These are phyloP conservation scores for Dioszegia aurantiaca DNA, from an alignment of 768 basidiomycete species.

Conservation along the genomic window DNA sequence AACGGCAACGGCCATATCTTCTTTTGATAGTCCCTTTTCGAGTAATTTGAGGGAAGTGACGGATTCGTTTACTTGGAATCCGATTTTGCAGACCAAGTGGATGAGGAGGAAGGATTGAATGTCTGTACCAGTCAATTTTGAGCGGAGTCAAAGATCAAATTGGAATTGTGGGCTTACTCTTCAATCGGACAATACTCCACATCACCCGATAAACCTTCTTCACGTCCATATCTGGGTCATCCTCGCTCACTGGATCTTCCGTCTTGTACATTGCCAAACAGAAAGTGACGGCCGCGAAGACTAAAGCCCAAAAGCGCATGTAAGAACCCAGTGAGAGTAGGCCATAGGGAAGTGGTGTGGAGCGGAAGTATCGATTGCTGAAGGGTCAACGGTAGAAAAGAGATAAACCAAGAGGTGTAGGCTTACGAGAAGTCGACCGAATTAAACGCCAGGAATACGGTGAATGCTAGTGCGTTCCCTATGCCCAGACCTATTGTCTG, in stretches of 20 bases:
- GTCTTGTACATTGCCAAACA: slow-evolving; percentile 85
- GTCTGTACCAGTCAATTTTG: slow-evolving; percentile 61
- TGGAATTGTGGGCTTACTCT: slow-evolving; percentile 60
- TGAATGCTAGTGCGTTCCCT: slow-evolving; percentile 93
- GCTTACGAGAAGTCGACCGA: slow-evolving; percentile 82
- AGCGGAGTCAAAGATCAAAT: background rate
- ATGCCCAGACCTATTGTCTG: slow-evolving; percentile 96
- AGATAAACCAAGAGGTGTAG: too few species aligned
- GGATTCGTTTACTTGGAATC: slow-evolving; percentile 90
- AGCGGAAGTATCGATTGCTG: slow-evolving; percentile 57
- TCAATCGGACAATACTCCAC: slow-evolving; percentile 86
- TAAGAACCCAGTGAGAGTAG: slow-evolving; percentile 67
- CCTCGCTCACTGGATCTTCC: slow-evolving; percentile 75
- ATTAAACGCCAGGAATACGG: slow-evolving; percentile 94
- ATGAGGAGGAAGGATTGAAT: slow-evolving; percentile 81
- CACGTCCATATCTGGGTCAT: slow-evolving; percentile 83
- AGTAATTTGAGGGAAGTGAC: slow-evolving; percentile 88
- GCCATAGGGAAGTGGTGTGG: slow-evolving; percentile 52
- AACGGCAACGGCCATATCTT: slow-evolving; percentile 92
- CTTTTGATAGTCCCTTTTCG: slow-evolving; percentile 91
- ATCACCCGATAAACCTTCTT: slow-evolving; percentile 87
- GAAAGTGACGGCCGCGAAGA: slow-evolving; percentile 78
- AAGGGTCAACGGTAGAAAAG: too few species aligned
- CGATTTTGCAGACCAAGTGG: slow-evolving; percentile 88
- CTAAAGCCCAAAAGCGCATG: slow-evolving; percentile 76